Conservation (phyloP, 139 green algal species). For the Chlorella sp. region DNA sequence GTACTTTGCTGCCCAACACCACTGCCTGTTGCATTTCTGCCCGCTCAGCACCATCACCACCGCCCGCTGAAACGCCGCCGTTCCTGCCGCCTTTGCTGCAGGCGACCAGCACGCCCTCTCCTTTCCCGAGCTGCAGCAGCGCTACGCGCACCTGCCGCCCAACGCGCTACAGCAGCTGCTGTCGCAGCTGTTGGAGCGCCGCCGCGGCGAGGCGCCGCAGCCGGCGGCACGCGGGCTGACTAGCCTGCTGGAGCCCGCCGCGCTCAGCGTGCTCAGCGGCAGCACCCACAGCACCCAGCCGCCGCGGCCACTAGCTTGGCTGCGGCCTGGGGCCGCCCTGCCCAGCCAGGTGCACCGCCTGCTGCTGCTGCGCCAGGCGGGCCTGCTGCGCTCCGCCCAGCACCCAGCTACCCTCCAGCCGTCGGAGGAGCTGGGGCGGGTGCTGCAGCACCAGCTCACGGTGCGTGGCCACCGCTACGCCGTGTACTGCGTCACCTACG, state of each 20-base stretch:
- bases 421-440: neutral
- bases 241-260: conserved; percentile 43
- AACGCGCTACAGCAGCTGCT: conserved; percentile 52
- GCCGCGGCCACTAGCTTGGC: neutral
- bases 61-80: too few species aligned
- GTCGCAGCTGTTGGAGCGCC: conserved; percentile 44
- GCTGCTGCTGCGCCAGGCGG: conserved; percentile 14
- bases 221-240: conserved; percentile 31
- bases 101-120: conserved; percentile 33
- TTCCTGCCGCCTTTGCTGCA: conserved; percentile 28
- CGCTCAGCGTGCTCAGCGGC: conserved; percentile 30
- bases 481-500: conserved; percentile 79
- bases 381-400: neutral
- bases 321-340: neutral
- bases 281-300: neutral
- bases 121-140: conserved; percentile 34
- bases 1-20: too few species aligned
- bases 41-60: too few species aligned
- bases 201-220: conserved; percentile 18
- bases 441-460: conserved; percentile 61
- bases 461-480: conserved; percentile 72
- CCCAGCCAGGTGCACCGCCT: conserved; percentile 9
- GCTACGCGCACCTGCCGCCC: conserved; percentile 47
- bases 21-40: too few species aligned
- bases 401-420: conserved; percentile 37